phyloP scores from a whole-genome alignment of 768 basidiomycete genomes.

The Cystobasidiopsis lactophilus region DNA sequence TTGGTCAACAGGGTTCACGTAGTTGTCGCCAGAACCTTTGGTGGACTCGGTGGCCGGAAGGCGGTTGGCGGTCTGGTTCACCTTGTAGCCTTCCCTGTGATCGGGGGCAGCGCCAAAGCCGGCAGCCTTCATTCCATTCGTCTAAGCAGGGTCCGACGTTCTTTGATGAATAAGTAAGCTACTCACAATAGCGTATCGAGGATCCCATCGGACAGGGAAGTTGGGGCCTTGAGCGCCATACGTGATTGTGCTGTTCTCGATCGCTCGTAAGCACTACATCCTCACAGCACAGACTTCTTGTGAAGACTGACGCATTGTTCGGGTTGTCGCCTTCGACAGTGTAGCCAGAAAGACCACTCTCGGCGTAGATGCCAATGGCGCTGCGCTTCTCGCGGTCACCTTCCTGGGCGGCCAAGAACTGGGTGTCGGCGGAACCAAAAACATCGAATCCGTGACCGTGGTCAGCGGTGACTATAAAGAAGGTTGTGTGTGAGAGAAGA shows the following conservation, averaged over 20 bases:
- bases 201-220: constrained; percentile 27
- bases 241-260: constrained; percentile 21
- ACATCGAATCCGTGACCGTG: constrained; percentile 24
- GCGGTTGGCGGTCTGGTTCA: not conserved
- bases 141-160: too few species aligned
- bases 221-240: constrained; percentile 18
- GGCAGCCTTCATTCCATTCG: not conserved
- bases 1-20: constrained; percentile 22
- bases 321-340: not conserved
- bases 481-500: too few species aligned
- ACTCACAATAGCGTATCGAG: constrained; percentile 25
- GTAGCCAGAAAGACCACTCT: constrained; percentile 25
- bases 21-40: constrained; percentile 17
- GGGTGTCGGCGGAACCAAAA: constrained; percentile 24
- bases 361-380: constrained; percentile 24
- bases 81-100: constrained; percentile 17
- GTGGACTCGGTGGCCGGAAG: constrained; percentile 4
- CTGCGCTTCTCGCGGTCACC: constrained; percentile 23
- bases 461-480: constrained; percentile 22
- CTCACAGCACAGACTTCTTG: not conserved
- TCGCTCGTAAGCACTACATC: not conserved
- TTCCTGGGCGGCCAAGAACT: constrained; percentile 21
- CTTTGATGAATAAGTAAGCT: constrained; percentile 8
- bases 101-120: constrained; percentile 17
- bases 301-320: not conserved